Conservation (phyloP, 345 rosid species). For the Salix exigua region DNA sequence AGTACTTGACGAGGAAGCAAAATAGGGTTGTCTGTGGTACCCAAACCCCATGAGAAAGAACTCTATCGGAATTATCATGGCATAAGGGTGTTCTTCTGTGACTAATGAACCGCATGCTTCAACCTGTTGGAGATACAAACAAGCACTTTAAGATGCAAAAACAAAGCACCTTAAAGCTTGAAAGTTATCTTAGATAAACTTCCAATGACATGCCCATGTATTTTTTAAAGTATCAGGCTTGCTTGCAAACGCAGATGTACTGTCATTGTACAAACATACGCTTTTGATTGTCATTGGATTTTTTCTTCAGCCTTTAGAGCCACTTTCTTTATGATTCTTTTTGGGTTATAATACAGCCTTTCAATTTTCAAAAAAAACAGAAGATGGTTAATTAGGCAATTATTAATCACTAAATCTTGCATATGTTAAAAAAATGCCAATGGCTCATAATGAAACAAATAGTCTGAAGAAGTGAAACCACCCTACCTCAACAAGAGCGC, state of each 20-base stretch:
- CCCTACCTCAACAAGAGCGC: conserved; percentile 58
- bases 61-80: conserved; percentile 62
- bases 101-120: conserved; percentile 61
- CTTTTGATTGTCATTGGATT: too few relatives aligned
- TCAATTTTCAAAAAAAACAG: neutral
- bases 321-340: too few relatives aligned
- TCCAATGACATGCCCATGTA: too few relatives aligned
- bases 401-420: neutral
- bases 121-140: conserved; percentile 34
- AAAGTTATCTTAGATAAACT: neutral
- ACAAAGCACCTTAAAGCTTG: too few relatives aligned
- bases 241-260: neutral
- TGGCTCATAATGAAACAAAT: neutral
- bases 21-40: conserved; percentile 30
- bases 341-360: too few relatives aligned
- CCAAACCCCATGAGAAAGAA: conserved; percentile 53
- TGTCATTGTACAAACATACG: too few relatives aligned
- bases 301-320: too few relatives aligned
- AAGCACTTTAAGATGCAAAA: neutral
- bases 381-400: neutral
- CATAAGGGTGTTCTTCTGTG: conserved; percentile 64
- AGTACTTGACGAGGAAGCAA: conserved; percentile 33
- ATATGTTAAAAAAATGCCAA: neutral
- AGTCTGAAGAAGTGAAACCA: neutral
- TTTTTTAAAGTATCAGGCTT: too few relatives aligned